Percentiles rank a stretch among this genome's conserved stretches.
phyloP scores from a whole-genome alignment of 23 red algal genomes.

The Gracilaria domingensis region DNA sequence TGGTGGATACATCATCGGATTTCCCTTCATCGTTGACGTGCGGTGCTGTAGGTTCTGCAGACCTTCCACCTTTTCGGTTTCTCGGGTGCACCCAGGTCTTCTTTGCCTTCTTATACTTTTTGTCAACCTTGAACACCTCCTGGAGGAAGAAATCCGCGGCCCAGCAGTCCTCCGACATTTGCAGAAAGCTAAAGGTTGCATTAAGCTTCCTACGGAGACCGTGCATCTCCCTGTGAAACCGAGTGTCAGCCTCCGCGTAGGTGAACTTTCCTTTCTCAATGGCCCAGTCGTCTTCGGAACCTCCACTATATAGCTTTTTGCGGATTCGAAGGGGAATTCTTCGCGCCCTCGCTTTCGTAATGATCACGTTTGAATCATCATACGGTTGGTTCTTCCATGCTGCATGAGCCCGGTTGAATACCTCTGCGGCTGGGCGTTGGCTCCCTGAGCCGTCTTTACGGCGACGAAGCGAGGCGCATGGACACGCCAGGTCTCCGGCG shows the following conservation, averaged over 20 bases:
- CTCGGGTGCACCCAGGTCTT: too few relatives aligned
- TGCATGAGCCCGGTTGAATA: not conserved
- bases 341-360: not conserved
- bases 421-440: not conserved
- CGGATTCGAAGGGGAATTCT: not conserved
- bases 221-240: not conserved
- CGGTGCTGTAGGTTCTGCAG: too few relatives aligned
- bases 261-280: not conserved
- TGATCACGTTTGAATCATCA: not conserved
- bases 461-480: not conserved
- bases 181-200: not conserved
- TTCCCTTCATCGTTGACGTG: too few relatives aligned
- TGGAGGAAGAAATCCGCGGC: not conserved
- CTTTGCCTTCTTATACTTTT: not conserved
- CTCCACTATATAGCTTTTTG: not conserved
- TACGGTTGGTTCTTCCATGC: not conserved
- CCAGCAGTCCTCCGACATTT: slow-evolving; percentile 8
- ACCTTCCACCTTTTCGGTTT: too few relatives aligned
- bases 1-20: too few relatives aligned
- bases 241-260: not conserved
- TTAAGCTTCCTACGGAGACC: not conserved
- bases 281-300: not conserved
- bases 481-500: not conserved
- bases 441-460: not conserved
- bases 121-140: not conserved